Evolutionary conservation across 352 stramenopile genomes (phyloP), one percentile per base, ranked within the genome.

Genomic region (Globisporangium iwayamae): DNA sequence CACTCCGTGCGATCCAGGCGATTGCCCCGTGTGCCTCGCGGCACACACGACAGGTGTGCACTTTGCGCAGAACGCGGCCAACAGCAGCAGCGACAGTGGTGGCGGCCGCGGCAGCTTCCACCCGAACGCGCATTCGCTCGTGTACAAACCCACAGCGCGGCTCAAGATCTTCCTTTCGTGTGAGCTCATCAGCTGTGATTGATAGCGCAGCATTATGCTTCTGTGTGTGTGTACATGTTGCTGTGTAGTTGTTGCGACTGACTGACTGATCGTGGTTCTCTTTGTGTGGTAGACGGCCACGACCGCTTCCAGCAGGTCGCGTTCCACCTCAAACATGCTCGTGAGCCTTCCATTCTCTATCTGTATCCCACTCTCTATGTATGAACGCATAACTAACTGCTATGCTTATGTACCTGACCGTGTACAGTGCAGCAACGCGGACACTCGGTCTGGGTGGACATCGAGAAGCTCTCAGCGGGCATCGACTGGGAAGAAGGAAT

Each of bases 401-500:
- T 32, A 2, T 14, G 8, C 36, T 63, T 71, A 30, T 68, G 38
- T 59, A n/a, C 34, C 2, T 47, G 22, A 32, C 38, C 43, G 30
- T 2, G 9, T 63, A 14, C 63, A 92, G 83, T 92, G 55, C 81
- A 90, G 55, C 65, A 63, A 51, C 72, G 83, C 8, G 83, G 83
- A 0, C 83, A 92, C 58, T 63, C 65, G 8, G 83, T 92, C 55
- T 92, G 83, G 83, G 74, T 92, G 6, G 83, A 92, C 56, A 78
- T 83, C 30, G 83, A 92, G 66, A 79, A 74, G 55, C 70, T 92
- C 18, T 85, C 83, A 11, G 76, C 81, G 0, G 83, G 83, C 28
- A 76, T 89, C 30, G 81, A 92, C 69, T 92, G 83, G 83, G 83
- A 92, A 56, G 74, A 89, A 60, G 81, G 81, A 61, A 92, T 92